Base-by-base conservation (phyloP, 2,329 filamentous ascomycete species). In the Alternaria incomplexa region DNA sequence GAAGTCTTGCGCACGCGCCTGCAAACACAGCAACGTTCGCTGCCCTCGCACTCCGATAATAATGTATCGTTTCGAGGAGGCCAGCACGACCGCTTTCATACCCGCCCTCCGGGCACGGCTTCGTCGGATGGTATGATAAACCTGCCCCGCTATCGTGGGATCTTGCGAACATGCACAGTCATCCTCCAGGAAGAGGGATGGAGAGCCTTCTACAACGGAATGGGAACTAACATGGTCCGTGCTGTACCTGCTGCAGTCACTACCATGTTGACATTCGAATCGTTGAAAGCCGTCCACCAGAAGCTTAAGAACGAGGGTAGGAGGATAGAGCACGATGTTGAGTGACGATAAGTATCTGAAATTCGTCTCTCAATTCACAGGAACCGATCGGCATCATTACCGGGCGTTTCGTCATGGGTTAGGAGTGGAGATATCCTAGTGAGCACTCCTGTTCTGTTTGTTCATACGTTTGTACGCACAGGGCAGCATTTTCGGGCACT, bases 181-280 rank as follows among this genome's bases (percentile, higher is more conserved):
- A 98, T 99, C 64, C 83, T 97, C 40, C 84, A 84, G 32, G 96
- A 99, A 80, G 96, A 99, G 80, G 96, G 96, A 7, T 97, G 95
- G 94, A 87, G 91, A 65, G 95, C 95, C 4, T 98, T 99, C 74
- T 99, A 99, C 79, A 95, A 94, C 23, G 96, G 96, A 36, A 93
- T 99, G 85, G 96, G 96, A 40, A 97, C 95, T 52, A 99, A 99
- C 81, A 92, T 99, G 89, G 93, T 98, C 85, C 88, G 96, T 60
- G 96, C 96, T 8, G 91, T 99, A 12, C 96, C 96, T 30, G 93
- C 96, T 22, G 95, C 96, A 20, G 97, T 97, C 74, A 97, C 97
- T 25, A 99, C 96, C 4, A 96, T 99, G 91, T 85, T 98, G 77
- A 98, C 95, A 12, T 99, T 97, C 77, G 96, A 99, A 82, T 96